phyloP scores from a whole-genome alignment of 352 stramenopile genomes.

The Achlya hypogyna region DNA sequence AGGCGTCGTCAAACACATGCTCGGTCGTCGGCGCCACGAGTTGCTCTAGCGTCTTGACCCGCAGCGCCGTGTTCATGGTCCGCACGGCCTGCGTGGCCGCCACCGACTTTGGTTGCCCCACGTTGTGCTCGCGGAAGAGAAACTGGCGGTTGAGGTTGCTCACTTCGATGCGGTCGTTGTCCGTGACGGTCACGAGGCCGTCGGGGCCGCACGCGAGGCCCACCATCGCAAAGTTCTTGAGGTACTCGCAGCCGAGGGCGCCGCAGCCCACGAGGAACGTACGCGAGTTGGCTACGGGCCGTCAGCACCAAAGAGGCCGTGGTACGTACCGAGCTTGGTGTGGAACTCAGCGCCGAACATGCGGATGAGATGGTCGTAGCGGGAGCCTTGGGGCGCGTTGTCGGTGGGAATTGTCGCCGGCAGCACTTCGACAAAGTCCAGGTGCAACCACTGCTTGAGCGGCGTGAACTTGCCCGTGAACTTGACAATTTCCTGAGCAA shows the following conservation, averaged over 20 bases:
- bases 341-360: constrained; percentile 64
- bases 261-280: constrained; percentile 80
- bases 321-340: constrained; percentile 28
- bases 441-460: constrained; percentile 76
- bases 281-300: constrained; percentile 37
- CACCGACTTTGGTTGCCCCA: constrained; percentile 76
- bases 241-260: constrained; percentile 72
- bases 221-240: constrained; percentile 85
- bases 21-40: constrained; percentile 71
- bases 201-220: constrained; percentile 66
- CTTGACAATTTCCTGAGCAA: constrained; percentile 83
- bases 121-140: constrained; percentile 79
- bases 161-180: constrained; percentile 84
- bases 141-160: constrained; percentile 85
- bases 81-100: constrained; percentile 63
- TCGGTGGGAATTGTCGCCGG: constrained; percentile 52
- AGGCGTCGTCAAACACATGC: constrained; percentile 72
- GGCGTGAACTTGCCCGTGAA: constrained; percentile 83
- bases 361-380: constrained; percentile 76
- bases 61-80: constrained; percentile 63
- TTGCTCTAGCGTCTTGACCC: constrained; percentile 76
- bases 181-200: constrained; percentile 69
- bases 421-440: constrained; percentile 75
- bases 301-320: too few relatives aligned
- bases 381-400: constrained; percentile 40